Conservation (phyloP, 2,329 filamentous ascomycete species). For the Penicillium hordei region DNA sequence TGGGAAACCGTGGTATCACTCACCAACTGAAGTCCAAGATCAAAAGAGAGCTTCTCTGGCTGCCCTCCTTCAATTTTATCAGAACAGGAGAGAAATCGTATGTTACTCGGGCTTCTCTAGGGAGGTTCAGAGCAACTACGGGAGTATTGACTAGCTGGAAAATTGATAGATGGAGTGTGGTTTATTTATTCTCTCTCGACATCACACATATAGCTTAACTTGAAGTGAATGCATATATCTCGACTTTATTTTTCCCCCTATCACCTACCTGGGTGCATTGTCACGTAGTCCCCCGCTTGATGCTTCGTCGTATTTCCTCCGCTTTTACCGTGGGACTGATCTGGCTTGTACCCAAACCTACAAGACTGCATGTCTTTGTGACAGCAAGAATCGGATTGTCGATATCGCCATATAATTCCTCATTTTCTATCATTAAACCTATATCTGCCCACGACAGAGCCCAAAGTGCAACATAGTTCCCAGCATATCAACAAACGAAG, state of each 20-base stretch:
- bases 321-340: neutral
- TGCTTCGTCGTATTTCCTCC: neutral
- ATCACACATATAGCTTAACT: neutral
- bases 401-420: neutral
- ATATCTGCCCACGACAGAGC: neutral
- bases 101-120: neutral
- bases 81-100: conserved; percentile 2
- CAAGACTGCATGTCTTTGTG: neutral
- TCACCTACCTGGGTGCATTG: neutral
- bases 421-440: neutral
- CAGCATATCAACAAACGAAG: neutral
- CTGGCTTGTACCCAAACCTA: neutral
- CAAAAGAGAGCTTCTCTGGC: conserved; percentile 12
- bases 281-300: neutral
- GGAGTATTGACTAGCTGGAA: neutral
- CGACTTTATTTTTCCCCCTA: neutral
- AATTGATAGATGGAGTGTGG: conserved; percentile 5
- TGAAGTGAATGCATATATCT: neutral
- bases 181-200: conserved; percentile 13
- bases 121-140: conserved; percentile 9
- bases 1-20: conserved; percentile 7
- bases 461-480: neutral
- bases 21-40: conserved; percentile 8
- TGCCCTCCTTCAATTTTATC: neutral
- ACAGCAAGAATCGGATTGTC: no score